A percentile compares a stretch with the other conserved stretches of the same genome.
phyloP scores from a whole-genome alignment of 805 yeast genomes.

The Starmerella roubikii region DNA sequence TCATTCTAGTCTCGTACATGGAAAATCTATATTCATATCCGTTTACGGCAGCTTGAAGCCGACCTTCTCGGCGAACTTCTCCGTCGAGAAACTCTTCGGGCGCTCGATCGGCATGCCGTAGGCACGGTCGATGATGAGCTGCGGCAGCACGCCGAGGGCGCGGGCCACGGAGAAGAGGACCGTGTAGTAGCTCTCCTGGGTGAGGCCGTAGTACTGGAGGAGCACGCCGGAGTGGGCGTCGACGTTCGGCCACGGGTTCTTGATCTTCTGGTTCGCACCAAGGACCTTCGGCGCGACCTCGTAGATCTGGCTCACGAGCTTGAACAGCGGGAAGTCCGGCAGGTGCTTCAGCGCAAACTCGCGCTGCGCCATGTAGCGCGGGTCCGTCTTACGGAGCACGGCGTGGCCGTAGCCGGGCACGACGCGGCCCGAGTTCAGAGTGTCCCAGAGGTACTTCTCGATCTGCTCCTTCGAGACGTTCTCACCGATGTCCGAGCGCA shows the following conservation, averaged over 20 bases:
- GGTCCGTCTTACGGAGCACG: constrained; percentile 77
- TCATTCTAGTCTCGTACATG: too few relatives aligned
- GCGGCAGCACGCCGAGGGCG: constrained; percentile 77
- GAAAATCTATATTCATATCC: background rate
- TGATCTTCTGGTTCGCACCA: constrained; percentile 76
- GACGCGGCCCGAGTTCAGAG: constrained; percentile 69
- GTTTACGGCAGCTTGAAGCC: constrained; percentile 20
- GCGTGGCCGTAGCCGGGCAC: constrained; percentile 87
- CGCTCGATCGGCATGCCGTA: constrained; percentile 73
- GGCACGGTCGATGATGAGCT: constrained; percentile 73
- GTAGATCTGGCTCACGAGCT: constrained; percentile 61
- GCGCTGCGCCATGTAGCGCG: constrained; percentile 76
- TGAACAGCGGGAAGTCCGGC: constrained; percentile 70
- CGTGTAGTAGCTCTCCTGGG: constrained; percentile 72
- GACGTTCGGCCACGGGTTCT: constrained; percentile 89
- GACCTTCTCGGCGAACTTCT: constrained; percentile 60
- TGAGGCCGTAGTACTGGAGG: constrained; percentile 73
- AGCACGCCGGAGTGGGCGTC: constrained; percentile 80
- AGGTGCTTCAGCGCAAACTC: constrained; percentile 60
- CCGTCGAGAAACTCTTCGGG: constrained; percentile 88
- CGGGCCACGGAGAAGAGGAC: constrained; percentile 78
- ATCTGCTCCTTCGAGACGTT: constrained; percentile 54
- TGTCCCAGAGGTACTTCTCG: constrained; percentile 66
- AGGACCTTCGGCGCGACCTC: constrained; percentile 73
- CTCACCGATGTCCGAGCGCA: constrained; percentile 54